Evolutionary conservation across 1,284 basidiomycete species (phyloP).

Genomic region (Irpex sp.): DNA sequence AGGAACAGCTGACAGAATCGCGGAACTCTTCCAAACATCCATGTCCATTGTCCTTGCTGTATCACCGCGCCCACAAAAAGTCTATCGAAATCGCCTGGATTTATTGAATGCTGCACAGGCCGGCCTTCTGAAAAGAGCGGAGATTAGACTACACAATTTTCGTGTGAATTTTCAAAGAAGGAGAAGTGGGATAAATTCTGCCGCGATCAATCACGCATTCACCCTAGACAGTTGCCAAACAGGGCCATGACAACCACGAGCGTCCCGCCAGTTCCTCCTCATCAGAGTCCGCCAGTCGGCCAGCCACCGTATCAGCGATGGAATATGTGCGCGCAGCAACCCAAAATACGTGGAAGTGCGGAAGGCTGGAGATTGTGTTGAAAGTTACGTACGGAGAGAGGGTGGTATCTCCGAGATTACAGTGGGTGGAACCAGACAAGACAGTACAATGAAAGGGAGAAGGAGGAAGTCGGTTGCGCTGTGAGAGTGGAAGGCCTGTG

Average conservation of each 20-base stretch:
- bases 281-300: neutral
- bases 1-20: no score
- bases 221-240: neutral
- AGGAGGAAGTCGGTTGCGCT: no score
- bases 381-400: no score
- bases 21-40: no score
- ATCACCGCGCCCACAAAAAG: neutral
- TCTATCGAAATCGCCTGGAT: no score
- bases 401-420: no score
- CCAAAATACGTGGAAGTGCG: no score
- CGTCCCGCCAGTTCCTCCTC: neutral
- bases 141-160: neutral
- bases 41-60: neutral
- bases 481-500: no score
- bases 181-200: neutral
- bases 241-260: neutral
- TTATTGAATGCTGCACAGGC: no score
- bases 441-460: no score
- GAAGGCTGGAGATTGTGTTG: no score
- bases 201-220: neutral
- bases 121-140: neutral
- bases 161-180: neutral
- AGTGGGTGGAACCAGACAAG: no score
- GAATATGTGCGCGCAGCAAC: neutral
- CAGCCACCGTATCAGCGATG: neutral